These are phyloP conservation scores for Fibroporia radiculosa DNA, from an alignment of 768 basidiomycete species.

Conservation along the genomic window DNA sequence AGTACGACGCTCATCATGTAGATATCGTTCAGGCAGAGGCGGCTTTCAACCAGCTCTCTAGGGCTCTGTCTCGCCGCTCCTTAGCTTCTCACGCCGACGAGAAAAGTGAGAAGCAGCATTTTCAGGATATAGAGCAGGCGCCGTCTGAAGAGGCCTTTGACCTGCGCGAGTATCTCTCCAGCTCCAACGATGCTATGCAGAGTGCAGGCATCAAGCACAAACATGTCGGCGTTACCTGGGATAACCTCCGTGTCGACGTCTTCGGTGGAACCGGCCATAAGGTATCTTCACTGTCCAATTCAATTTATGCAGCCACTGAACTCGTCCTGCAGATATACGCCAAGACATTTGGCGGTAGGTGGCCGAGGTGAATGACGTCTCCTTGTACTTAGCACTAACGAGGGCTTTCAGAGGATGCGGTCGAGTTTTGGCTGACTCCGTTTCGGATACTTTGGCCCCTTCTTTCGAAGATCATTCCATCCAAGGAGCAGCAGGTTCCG, in stretches of 20 bases:
- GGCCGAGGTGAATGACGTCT: neutral
- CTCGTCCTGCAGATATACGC: conserved; percentile 40
- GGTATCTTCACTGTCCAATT: conserved; percentile 24
- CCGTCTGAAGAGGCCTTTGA: conserved; percentile 41
- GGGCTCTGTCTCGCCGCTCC: conserved; percentile 19
- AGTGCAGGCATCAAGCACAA: conserved; percentile 64
- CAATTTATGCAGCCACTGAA: neutral
- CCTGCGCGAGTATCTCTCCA: conserved; percentile 59
- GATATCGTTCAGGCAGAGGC: conserved; percentile 44
- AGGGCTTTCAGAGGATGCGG: conserved; percentile 35
- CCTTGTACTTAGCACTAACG: neutral
- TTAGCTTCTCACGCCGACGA: conserved; percentile 1
- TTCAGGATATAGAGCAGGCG: conserved; percentile 35
- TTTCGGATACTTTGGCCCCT: conserved; percentile 39
- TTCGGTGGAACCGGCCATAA: conserved; percentile 49
- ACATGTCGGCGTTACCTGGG: conserved; percentile 73
- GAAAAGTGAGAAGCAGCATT: conserved; percentile 1
- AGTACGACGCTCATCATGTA: conserved; percentile 26
- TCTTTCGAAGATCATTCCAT: conserved; percentile 31
- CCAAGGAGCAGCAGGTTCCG: conserved; percentile 21
- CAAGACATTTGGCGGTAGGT: conserved; percentile 51
- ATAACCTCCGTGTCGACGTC: conserved; percentile 56
- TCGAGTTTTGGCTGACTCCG: conserved; percentile 47
- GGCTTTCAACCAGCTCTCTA: conserved; percentile 48
- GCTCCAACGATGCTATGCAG: conserved; percentile 59